Conservation (phyloP, 345 rosid genomes). For the Geranium rotundifolium region DNA sequence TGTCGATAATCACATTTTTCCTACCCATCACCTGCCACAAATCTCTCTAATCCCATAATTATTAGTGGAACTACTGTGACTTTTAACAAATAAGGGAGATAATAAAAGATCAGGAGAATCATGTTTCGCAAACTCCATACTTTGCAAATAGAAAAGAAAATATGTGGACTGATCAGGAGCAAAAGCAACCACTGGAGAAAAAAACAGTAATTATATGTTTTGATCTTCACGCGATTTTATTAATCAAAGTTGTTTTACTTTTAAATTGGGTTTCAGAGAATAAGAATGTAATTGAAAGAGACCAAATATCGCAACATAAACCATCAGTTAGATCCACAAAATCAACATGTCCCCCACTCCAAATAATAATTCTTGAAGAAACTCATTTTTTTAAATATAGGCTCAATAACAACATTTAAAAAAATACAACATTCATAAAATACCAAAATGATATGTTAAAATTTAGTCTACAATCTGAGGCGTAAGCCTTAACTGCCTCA, state of each 20-base stretch:
- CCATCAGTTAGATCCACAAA: background rate
- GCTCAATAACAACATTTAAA: background rate
- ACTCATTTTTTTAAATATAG: too few relatives aligned
- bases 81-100: background rate
- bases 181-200: background rate
- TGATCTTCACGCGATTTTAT: background rate
- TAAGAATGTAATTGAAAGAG: background rate
- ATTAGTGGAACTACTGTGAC: too few relatives aligned
- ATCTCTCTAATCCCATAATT: background rate
- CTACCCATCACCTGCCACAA: too few relatives aligned
- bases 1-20: background rate
- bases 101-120: background rate
- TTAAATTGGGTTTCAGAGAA: background rate
- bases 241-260: background rate
- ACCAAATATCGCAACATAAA: background rate
- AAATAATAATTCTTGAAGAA: background rate
- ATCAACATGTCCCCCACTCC: background rate
- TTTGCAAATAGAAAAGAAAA: background rate
- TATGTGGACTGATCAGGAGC: background rate
- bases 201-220: background rate
- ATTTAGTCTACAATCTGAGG: too few relatives aligned
- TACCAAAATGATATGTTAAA: too few relatives aligned
- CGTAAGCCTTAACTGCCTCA: too few relatives aligned
- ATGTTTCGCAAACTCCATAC: background rate
- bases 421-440: too few relatives aligned